These are phyloP conservation scores for Skeletonema marinoi DNA, from an alignment of 108 stramenopile species.

Conservation along the genomic window DNA sequence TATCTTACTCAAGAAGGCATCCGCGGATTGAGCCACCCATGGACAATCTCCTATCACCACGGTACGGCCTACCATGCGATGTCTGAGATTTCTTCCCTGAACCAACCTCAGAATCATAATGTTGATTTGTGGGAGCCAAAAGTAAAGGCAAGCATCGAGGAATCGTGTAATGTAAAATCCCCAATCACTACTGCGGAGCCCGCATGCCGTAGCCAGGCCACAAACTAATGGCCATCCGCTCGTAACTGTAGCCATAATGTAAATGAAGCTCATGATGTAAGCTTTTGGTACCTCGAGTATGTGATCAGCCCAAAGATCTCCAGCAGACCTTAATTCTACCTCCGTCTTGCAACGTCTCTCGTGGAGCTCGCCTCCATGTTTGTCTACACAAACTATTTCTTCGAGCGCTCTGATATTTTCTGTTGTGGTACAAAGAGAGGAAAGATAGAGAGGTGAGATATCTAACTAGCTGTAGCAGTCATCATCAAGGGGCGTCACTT, in stretches of 20 bases:
- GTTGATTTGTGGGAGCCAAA: constrained; percentile 64
- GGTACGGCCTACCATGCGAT: constrained; percentile 72
- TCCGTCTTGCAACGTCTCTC: constrained; percentile 33
- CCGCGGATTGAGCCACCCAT: constrained; percentile 61
- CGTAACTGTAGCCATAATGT: constrained; percentile 47
- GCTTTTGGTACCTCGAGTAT: constrained; percentile 41
- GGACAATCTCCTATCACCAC: constrained; percentile 67
- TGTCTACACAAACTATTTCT: constrained; percentile 50
- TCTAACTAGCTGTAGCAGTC: not conserved
- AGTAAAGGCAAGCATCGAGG: constrained; percentile 60
- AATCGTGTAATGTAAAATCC: constrained; percentile 42
- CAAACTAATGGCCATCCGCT: constrained; percentile 42
- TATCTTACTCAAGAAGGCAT: constrained; percentile 65
- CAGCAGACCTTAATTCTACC: constrained; percentile 40
- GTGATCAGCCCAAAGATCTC: constrained; percentile 52
- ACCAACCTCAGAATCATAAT: constrained; percentile 44
- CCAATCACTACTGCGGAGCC: constrained; percentile 23
- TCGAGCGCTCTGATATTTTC: constrained; percentile 49
- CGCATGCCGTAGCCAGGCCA: constrained; percentile 36
- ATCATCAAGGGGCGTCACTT: not conserved
- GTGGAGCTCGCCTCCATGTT: constrained; percentile 27
- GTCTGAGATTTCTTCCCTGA: constrained; percentile 52
- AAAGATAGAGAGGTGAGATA: not conserved
- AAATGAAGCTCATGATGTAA: constrained; percentile 53
- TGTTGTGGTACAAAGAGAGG: not conserved